Base-by-base conservation (phyloP, 179 eudicot genomes). In the Drosera spatulata region DNA sequence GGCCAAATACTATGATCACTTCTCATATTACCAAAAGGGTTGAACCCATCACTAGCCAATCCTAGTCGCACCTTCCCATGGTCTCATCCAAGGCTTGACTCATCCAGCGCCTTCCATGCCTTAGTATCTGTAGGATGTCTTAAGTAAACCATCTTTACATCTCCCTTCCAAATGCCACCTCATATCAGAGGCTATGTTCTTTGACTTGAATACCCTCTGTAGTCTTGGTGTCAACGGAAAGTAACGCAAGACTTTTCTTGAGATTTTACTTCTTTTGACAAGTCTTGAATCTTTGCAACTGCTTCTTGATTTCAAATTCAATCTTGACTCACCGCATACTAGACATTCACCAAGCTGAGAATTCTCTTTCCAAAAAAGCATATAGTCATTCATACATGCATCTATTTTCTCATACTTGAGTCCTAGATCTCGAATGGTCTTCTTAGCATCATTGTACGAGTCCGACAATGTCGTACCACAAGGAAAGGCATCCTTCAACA, bases 211-310 rank as follows among this genome's bases (percentile, higher is more conserved):
- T 10, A 65, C 37, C 51, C 61, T 15, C 11, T 58, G 44, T 0
- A 66, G 50, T 43, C 70, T 42, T 1, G 69, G 69, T n/a, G 7
- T 66, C 4, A 66, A 4, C 5, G 64, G 64, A 39, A 59, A 51
- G 40, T 66, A 59, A 0, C 58, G 45, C 33, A 66, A 48, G 13
- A 53, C 45, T 42, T 42, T 42, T 42, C 45, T 42, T 3, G 45
- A 6, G 6, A 42, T 42, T 6, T 42, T 42, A n/a, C 13, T 10
- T 7, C 39, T 43, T 10, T 39, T 13, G 49, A 5, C 15, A 12
- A 5, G 42, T n/a, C 38, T 13, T 11, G 14, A 2, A 2, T 43
- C 10, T 59, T 59, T 10, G 42, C 11, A 4, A 5, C 37, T 42
- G 49, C 14, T 42, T 41, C 50, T 39, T 44, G 13, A 48, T 3